These are phyloP conservation scores for Eutrema heterophyllum DNA, from an alignment of 345 rosid genomes.

Conservation along the genomic window DNA sequence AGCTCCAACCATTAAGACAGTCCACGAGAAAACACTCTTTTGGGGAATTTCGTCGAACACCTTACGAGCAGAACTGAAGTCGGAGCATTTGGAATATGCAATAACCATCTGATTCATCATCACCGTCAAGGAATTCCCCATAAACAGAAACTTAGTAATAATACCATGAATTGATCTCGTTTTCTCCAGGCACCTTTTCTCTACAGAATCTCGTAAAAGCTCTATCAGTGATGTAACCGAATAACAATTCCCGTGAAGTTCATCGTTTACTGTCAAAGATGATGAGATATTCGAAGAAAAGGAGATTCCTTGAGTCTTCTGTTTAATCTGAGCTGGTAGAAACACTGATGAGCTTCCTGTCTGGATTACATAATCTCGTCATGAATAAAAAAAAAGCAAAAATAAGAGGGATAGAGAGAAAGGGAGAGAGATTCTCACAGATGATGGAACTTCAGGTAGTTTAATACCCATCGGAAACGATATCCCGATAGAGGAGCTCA, in stretches of 20 bases:
- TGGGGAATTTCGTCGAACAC: constrained; percentile 40
- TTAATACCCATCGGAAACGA: constrained; percentile 8
- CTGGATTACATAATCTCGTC: neutral
- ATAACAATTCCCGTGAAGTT: neutral
- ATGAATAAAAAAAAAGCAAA: neutral
- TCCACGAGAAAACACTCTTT: constrained; percentile 45
- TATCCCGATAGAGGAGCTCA: constrained; percentile 12
- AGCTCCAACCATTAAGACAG: constrained; percentile 41
- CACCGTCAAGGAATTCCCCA: constrained; percentile 13
- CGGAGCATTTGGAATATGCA: constrained; percentile 35
- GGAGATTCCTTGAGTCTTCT: neutral
- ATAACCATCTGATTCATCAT: constrained; percentile 33
- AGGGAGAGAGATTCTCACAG: constrained; percentile 8
- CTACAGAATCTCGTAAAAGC: constrained; percentile 30
- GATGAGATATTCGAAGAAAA: neutral
- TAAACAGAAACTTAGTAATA: constrained; percentile 20
- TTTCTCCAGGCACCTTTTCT: constrained; percentile 18
- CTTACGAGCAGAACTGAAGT: constrained; percentile 30
- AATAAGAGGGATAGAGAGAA: neutral
- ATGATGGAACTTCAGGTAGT: constrained; percentile 8
- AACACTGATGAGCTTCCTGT: constrained; percentile 21
- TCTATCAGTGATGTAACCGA: constrained; percentile 21
- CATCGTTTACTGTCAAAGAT: neutral
- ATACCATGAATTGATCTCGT: constrained; percentile 33
- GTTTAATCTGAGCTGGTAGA: constrained; percentile 1